These are phyloP conservation scores for Oryza officinalis DNA, from an alignment of 176 grass and related monocot genomes.

Conservation along the genomic window DNA sequence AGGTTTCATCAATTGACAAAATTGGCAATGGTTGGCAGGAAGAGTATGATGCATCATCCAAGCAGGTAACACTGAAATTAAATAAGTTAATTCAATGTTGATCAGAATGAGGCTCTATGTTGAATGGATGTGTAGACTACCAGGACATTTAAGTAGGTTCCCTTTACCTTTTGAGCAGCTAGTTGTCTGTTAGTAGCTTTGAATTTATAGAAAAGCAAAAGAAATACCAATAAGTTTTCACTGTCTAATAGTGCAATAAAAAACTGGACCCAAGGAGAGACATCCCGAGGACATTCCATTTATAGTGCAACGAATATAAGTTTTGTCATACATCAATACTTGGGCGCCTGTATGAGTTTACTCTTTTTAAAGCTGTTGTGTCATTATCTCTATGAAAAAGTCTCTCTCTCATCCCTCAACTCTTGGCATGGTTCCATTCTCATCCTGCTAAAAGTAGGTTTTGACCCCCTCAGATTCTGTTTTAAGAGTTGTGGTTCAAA, in stretches of 20 bases:
- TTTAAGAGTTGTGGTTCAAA: background rate
- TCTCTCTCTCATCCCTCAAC: background rate
- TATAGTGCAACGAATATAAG: background rate
- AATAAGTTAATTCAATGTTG: background rate
- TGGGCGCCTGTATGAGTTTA: background rate
- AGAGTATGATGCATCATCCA: constrained; percentile 79
- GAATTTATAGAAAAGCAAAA: background rate
- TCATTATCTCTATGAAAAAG: background rate
- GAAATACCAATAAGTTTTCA: constrained; percentile 3
- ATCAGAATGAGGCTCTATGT: background rate
- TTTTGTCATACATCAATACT: background rate
- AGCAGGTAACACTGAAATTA: constrained; percentile 56
- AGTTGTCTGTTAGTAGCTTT: background rate
- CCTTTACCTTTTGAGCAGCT: background rate
- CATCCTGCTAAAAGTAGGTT: too few species aligned
- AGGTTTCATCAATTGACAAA: constrained; percentile 73
- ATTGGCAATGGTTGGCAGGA: constrained; percentile 75
- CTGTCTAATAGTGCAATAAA: background rate
- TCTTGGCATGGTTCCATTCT: too few species aligned
- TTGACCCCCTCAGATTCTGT: background rate
- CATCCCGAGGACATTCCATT: too few species aligned
- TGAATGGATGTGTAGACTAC: background rate
- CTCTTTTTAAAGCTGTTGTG: constrained; percentile 10
- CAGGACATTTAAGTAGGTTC: background rate
- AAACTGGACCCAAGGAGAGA: too few species aligned